Evolutionary conservation across 208 protist genomes (phyloP).

Genomic region (Leishmania aethiopica): DNA sequence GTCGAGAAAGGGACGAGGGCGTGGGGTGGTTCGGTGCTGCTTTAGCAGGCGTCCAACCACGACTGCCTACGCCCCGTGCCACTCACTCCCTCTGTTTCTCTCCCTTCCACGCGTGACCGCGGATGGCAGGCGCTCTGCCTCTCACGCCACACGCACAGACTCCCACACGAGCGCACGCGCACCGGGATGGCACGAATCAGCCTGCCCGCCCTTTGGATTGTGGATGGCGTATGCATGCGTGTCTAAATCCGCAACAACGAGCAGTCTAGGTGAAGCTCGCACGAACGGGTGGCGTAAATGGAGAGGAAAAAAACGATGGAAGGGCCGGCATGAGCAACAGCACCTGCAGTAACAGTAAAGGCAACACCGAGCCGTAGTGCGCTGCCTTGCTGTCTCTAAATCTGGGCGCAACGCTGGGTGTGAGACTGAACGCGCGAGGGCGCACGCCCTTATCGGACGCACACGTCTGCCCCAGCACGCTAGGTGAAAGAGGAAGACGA

Average conservation of each 20-base stretch:
- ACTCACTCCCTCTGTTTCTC: no score
- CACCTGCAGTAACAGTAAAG: background rate
- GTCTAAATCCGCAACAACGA: background rate
- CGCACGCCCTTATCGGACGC: background rate
- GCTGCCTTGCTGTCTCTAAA: background rate
- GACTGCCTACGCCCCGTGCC: background rate
- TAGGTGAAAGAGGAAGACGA: background rate
- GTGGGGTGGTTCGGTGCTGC: background rate
- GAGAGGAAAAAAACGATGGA: background rate
- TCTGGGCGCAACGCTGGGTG: background rate
- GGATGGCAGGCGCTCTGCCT: no score
- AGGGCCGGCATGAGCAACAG: background rate
- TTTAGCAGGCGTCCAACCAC: background rate
- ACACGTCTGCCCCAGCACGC: background rate
- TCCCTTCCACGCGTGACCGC: background rate
- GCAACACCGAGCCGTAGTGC: background rate
- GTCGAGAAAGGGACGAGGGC: background rate
- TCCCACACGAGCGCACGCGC: no score
- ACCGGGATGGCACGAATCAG: background rate
- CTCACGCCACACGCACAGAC: background rate
- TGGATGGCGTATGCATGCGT: background rate
- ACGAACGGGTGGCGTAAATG: background rate
- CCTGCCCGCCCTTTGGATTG: background rate
- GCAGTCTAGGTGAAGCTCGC: background rate
- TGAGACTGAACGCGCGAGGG: background rate